Evolutionary conservation across 1,284 basidiomycete genomes (phyloP).

Genomic region (Cryptococcus sp.): DNA sequence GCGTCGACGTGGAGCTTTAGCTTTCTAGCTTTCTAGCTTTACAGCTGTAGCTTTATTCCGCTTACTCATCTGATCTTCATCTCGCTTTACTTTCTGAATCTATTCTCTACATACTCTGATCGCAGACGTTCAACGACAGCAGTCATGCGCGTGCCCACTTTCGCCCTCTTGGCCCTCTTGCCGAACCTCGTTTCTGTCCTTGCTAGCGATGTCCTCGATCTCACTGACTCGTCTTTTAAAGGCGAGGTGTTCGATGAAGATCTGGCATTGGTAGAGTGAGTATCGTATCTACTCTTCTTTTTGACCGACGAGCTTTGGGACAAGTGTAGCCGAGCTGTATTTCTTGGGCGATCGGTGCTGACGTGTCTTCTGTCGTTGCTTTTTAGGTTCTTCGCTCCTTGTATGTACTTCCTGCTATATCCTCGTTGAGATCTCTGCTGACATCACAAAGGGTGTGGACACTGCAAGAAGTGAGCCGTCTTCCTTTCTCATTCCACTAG

Average conservation of each 20-base stretch:
- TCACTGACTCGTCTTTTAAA: conserved; percentile 73
- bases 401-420: conserved; percentile 28
- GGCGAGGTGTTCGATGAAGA: conserved; percentile 67
- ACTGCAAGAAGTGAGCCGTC: conserved; percentile 51
- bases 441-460: conserved; percentile 47
- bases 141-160: neutral
- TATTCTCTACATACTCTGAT: too few species aligned
- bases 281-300: neutral
- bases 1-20: too few species aligned
- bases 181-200: conserved; percentile 30
- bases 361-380: neutral
- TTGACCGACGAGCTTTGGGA: too few species aligned
- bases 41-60: too few species aligned
- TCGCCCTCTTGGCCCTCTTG: conserved; percentile 30
- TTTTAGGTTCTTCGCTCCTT: conserved; percentile 50
- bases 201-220: conserved; percentile 69
- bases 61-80: too few species aligned
- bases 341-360: neutral
- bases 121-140: too few species aligned
- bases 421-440: neutral
- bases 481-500: neutral
- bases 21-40: too few species aligned
- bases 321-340: too few species aligned
- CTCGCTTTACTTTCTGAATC: too few species aligned
- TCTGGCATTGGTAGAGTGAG: conserved; percentile 85